Conservation (phyloP, 2,329 filamentous ascomycete species). For the Corinectria fuckeliana region DNA sequence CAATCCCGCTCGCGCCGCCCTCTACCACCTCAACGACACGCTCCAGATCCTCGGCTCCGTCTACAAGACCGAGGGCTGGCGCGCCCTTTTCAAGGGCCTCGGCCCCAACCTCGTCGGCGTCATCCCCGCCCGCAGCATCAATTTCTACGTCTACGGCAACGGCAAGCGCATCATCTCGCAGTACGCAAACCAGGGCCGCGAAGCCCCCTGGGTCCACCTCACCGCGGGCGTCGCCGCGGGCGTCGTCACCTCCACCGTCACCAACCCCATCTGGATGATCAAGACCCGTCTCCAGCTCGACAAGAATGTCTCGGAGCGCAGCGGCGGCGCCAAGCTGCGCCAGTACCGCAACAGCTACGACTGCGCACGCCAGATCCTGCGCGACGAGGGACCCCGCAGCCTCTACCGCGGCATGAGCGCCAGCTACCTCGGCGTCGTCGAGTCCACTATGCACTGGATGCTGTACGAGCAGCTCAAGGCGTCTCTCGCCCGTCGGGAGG, state of each 20-base stretch:
- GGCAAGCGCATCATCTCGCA: constrained; percentile 83
- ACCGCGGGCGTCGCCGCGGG: constrained; percentile 78
- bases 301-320: constrained; percentile 74
- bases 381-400: constrained; percentile 79
- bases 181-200: constrained; percentile 72
- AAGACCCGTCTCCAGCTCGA: constrained; percentile 94
- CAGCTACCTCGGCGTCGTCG: constrained; percentile 88
- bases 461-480: constrained; percentile 93
- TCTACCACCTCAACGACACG: constrained; percentile 83
- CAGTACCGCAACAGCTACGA: constrained; percentile 89
- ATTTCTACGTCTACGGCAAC: constrained; percentile 94
- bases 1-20: constrained; percentile 68
- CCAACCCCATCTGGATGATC: constrained; percentile 95
- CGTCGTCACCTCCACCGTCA: constrained; percentile 86
- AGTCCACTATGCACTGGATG: constrained; percentile 92
- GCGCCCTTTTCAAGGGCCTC: constrained; percentile 90
- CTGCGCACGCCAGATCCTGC: constrained; percentile 82
- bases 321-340: constrained; percentile 60
- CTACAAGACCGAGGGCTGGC: constrained; percentile 79
- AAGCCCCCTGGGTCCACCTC: constrained; percentile 79
- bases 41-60: constrained; percentile 85
- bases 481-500: constrained; percentile 69
- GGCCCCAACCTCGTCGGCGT: constrained; percentile 91
- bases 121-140: constrained; percentile 87
- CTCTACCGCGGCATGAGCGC: constrained; percentile 91